Percentiles rank a stretch among this genome's conserved stretches.
These are phyloP conservation scores for Tetrahymena elliotti DNA, from an alignment of 73 alveolate genomes.

Conservation along the genomic window DNA sequence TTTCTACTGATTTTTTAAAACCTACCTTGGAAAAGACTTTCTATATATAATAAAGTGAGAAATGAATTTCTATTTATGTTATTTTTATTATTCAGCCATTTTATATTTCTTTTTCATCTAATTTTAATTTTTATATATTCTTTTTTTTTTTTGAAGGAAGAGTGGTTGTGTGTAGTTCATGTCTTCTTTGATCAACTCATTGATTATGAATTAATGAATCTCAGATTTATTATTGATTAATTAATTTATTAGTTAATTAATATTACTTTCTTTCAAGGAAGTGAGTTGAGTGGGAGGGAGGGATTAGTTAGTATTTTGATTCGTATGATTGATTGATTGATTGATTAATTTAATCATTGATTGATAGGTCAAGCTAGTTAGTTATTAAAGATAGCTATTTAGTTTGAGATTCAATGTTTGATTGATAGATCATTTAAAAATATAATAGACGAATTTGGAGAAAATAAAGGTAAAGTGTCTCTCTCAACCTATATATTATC, in stretches of 20 bases:
- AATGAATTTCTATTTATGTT: not conserved
- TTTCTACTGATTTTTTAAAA: not conserved
- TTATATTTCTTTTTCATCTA: not conserved
- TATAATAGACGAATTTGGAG: not conserved
- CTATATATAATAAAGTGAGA: not conserved
- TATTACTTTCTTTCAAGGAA: not conserved
- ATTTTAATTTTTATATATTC: not conserved
- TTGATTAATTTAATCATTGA: not conserved
- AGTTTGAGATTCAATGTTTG: not conserved
- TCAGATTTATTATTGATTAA: not conserved
- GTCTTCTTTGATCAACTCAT: not conserved
- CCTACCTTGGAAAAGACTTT: not conserved
- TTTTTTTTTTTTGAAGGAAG: not conserved
- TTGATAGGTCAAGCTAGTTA: not conserved
- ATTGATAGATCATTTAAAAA: not conserved
- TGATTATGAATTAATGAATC: not conserved
- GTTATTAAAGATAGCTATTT: not conserved
- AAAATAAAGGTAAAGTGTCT: not conserved
- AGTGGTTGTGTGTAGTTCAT: not conserved
- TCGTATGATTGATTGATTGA: not conserved
- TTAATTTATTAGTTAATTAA: not conserved
- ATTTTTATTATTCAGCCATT: not conserved
- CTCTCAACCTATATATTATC: not conserved
- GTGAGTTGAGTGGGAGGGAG: not conserved
- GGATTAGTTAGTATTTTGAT: not conserved